These are phyloP conservation scores for Alternaria consortialis DNA, from an alignment of 2,329 filamentous ascomycete genomes.

Conservation along the genomic window DNA sequence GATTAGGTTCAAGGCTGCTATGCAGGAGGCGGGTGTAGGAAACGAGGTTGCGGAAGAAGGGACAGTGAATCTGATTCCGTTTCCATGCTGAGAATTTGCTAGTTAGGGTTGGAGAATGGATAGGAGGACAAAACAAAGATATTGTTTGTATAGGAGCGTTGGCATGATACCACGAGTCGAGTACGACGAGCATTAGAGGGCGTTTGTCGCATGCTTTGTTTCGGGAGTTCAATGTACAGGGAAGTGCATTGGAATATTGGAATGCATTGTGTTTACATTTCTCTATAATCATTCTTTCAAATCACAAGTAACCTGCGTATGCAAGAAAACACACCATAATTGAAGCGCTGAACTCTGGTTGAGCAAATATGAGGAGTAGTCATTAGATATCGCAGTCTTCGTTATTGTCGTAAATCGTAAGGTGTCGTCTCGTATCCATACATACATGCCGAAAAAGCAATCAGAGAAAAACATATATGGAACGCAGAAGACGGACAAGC, in stretches of 20 bases:
- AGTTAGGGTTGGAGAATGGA: not conserved
- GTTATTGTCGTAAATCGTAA: constrained; percentile 1
- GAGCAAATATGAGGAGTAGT: not conserved
- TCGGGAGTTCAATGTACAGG: not conserved
- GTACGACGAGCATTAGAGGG: constrained; percentile 1
- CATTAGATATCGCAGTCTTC: not conserved
- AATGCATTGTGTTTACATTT: not conserved
- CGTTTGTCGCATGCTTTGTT: not conserved
- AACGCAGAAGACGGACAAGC: not conserved
- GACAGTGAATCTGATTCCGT: constrained; percentile 10
- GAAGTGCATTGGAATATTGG: not conserved
- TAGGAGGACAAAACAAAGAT: not conserved
- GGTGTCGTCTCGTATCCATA: not conserved
- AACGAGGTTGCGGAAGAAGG: constrained; percentile 12
- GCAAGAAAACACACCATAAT: not conserved
- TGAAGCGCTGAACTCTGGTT: not conserved
- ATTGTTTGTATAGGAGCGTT: not conserved
- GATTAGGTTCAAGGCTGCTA: constrained; percentile 31
- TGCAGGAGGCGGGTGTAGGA: constrained; percentile 27
- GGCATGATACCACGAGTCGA: constrained; percentile 2
- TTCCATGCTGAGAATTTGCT: not conserved
- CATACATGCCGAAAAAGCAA: not conserved
- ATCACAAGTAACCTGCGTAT: not conserved
- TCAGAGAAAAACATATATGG: not conserved
- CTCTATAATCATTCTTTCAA: not conserved